Evolutionary conservation across 2,329 filamentous ascomycete genomes (phyloP).

Genomic region (Penicillium brasilianum): DNA sequence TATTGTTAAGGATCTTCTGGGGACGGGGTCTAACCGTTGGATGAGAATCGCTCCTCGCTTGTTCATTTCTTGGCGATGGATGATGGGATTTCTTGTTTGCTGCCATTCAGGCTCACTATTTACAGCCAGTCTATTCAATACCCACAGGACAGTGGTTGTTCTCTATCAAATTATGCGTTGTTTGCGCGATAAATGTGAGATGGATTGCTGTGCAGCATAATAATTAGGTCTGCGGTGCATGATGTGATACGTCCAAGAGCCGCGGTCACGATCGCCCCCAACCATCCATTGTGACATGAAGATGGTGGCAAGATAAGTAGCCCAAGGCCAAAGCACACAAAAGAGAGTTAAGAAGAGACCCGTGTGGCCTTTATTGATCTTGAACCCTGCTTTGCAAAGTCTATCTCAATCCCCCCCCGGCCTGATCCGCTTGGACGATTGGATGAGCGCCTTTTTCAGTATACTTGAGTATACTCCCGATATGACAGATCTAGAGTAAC

Average conservation of each 20-base stretch:
- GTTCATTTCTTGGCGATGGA: background rate
- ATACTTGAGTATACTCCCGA: constrained; percentile 8
- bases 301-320: background rate
- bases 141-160: too few species aligned
- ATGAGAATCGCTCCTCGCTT: constrained; percentile 1
- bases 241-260: constrained; percentile 5
- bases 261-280: background rate
- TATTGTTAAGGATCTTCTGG: background rate
- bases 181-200: background rate
- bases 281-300: background rate
- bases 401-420: background rate
- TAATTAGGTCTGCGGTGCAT: background rate
- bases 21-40: background rate
- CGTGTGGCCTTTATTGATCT: constrained; percentile 15
- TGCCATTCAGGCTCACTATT: background rate
- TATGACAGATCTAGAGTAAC: constrained; percentile 22
- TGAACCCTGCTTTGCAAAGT: constrained; percentile 7
- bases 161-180: background rate
- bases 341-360: background rate
- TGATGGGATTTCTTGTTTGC: background rate
- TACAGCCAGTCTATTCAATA: background rate
- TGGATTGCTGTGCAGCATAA: background rate
- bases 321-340: background rate
- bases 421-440: constrained; percentile 12
- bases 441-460: constrained; percentile 6